These are phyloP conservation scores for Angophora floribunda DNA, from an alignment of 345 rosid genomes.

Conservation along the genomic window DNA sequence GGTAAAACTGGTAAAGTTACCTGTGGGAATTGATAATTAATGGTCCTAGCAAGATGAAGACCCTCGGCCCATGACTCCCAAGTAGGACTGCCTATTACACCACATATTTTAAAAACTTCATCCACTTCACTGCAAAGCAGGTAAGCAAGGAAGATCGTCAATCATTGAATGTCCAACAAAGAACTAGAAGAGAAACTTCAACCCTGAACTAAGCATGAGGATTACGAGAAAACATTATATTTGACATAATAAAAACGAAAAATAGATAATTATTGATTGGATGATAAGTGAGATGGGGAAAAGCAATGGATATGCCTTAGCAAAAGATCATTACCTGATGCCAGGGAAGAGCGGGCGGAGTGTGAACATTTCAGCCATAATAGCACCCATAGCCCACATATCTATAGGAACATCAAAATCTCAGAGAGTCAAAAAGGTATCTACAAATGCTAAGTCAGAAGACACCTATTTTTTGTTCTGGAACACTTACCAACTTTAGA, in stretches of 20 bases:
- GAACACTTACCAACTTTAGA: slow-evolving; percentile 32
- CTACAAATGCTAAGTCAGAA: not conserved
- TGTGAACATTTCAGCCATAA: slow-evolving; percentile 32
- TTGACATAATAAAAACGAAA: not conserved
- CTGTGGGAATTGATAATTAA: slow-evolving; percentile 28
- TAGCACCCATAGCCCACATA: slow-evolving; percentile 58
- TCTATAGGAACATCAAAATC: slow-evolving; percentile 5
- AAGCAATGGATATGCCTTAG: not conserved
- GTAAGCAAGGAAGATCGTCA: not conserved
- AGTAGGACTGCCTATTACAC: slow-evolving; percentile 29
- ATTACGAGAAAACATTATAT: not conserved
- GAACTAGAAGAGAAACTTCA: not conserved
- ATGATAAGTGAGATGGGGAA: not conserved
- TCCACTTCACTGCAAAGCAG: slow-evolving; percentile 8
- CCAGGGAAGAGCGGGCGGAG: slow-evolving; percentile 35
- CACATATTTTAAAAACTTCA: slow-evolving; percentile 29
- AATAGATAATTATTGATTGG: not conserved
- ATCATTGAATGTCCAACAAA: not conserved
- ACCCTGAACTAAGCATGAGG: not conserved
- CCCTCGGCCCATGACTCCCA: slow-evolving; percentile 26
- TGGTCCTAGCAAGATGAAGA: slow-evolving; percentile 16
- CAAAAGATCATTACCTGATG: slow-evolving; percentile 7
- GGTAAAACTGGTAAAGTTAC: not conserved
- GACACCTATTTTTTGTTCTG: not conserved
- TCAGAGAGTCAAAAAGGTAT: not conserved